Evolutionary conservation across 2,329 filamentous ascomycete species (phyloP), one percentile per base, ranked within the genome.

Genomic region (Fusarium keratoplasticum): DNA sequence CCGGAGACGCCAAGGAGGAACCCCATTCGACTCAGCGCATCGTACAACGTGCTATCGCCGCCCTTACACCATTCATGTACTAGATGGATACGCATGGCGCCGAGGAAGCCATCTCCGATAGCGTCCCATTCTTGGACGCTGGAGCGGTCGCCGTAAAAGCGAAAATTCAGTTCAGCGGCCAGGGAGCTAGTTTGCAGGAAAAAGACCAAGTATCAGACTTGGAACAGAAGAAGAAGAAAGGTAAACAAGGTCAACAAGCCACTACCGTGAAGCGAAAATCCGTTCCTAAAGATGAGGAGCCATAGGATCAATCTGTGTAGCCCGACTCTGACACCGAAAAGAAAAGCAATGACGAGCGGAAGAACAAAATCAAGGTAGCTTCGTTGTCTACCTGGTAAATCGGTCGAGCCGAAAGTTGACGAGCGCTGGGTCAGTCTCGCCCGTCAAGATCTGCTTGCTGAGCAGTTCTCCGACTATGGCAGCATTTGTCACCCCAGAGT

Each of bases 401-500:
- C 33, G 22, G 16, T 58, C 22, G 10, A 58, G 20, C 10, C 35
- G 33, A 25, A 58, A 58, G 35, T 58, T 27, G 35, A 36, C 18
- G 31, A 58, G 33, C 22, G 33, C 35, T 5, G 54, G 54, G 22
- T 58, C 54, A 27, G 54, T 38, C 54, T 58, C 54, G 5, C 54
- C 54, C 16, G 14, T 58, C 33, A 60, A 36, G 13, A 58, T 25
- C 16, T 72, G 65, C 5, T 60, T 60, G 14, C 68, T 74, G 6
- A 74, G 58, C 5, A 74, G 25, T n/a, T 72, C 36, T 31, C 72
- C 71, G 2, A 74, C 72, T 2, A 74, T 52, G 2, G 72, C 72
- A 25, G 72, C 71, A 6, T 74, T 74, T 0, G 71, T 74, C 1
- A 74, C 71, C 3, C 72, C 71, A 29, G 72, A 74, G 42, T 74